phyloP scores from a whole-genome alignment of 2,329 filamentous ascomycete species.

The Colletotrichum aenigma region DNA sequence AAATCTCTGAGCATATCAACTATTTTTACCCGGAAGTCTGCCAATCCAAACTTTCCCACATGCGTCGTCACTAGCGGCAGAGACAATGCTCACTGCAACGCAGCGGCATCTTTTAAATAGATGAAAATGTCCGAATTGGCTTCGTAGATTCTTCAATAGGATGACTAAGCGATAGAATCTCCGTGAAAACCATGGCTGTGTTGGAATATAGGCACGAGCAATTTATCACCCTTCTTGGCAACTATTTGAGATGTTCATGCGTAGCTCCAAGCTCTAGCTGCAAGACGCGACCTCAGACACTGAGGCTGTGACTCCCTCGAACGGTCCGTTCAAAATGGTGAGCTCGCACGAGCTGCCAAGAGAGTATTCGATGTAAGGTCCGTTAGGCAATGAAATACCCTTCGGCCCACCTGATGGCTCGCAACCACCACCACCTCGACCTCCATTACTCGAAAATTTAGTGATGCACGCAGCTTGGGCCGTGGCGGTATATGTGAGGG shows the following conservation, averaged over 20 bases:
- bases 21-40: too few species aligned
- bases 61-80: too few species aligned
- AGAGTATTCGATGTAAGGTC: not conserved
- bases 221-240: not conserved
- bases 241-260: not conserved
- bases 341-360: not conserved
- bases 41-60: too few species aligned
- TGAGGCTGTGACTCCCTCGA: not conserved
- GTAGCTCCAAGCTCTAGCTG: rapidly evolving
- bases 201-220: too few species aligned
- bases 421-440: not conserved
- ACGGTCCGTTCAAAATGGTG: not conserved
- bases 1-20: too few species aligned
- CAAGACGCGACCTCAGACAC: not conserved
- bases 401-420: not conserved
- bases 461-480: not conserved
- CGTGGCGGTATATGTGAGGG: not conserved
- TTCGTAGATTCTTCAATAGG: too few species aligned
- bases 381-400: not conserved
- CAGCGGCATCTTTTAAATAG: too few species aligned
- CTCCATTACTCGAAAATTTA: not conserved
- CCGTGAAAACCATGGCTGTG: too few species aligned
- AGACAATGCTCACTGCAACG: too few species aligned
- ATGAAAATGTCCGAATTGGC: too few species aligned
- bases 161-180: too few species aligned